These are phyloP conservation scores for Posidonia australis DNA, from an alignment of 106 monocot species.

Conservation along the genomic window DNA sequence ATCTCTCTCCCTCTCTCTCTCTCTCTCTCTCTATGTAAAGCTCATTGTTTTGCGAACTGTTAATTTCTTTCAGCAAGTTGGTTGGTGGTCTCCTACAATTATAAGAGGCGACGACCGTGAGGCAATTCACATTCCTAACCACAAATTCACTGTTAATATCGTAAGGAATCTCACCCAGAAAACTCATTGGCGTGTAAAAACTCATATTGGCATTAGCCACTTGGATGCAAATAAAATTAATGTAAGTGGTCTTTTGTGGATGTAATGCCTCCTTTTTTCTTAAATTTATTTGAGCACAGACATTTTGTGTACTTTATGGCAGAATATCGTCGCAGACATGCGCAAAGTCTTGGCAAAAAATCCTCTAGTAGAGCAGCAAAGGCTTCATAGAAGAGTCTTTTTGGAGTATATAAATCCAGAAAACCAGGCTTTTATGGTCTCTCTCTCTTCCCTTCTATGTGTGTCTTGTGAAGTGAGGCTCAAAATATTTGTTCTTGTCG, in stretches of 20 bases:
- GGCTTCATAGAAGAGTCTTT: constrained; percentile 93
- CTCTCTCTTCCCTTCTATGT: background rate
- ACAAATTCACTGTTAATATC: constrained; percentile 87
- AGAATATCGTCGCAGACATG: constrained; percentile 74
- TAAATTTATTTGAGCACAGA: background rate
- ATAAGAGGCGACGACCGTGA: constrained; percentile 97
- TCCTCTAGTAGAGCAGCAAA: constrained; percentile 97
- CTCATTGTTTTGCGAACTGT: background rate
- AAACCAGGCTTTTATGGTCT: constrained; percentile 93
- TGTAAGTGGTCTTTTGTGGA: constrained; percentile 26
- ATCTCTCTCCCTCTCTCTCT: no score
- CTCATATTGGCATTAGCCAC: constrained; percentile 94
- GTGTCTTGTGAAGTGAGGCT: background rate
- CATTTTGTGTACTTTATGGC: background rate
- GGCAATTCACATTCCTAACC: constrained; percentile 94
- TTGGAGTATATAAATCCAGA: constrained; percentile 88
- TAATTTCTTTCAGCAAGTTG: constrained; percentile 66
- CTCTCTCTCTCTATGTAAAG: background rate
- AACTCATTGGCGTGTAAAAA: constrained; percentile 98
- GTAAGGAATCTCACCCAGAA: constrained; percentile 94
- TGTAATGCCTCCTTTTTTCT: background rate
- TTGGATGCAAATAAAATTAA: constrained; percentile 90
- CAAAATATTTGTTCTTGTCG: background rate
- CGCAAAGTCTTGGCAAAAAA: constrained; percentile 95
- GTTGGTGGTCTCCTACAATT: constrained; percentile 98